Conservation (phyloP, 148 eudicot genomes). For the Fagopyrum tataricum region DNA sequence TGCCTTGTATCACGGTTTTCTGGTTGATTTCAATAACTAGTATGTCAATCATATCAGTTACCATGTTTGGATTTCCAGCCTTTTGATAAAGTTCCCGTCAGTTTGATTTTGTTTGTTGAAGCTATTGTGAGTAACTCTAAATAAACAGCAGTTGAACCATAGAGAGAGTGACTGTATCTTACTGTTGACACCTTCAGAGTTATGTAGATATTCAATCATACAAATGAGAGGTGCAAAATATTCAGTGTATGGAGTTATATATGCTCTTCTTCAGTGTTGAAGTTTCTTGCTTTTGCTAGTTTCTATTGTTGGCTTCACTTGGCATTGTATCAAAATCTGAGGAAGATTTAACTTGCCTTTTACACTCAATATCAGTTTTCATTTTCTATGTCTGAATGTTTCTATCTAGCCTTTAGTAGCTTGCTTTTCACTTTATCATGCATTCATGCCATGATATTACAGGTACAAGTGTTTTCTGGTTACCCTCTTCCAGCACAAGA, state of each 20-base stretch:
- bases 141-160: background rate
- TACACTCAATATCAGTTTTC: background rate
- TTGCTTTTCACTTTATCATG: constrained; percentile 7
- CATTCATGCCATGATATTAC: constrained; percentile 17
- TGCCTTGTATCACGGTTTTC: background rate
- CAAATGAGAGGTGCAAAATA: background rate
- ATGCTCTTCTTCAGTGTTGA: background rate
- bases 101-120: constrained; percentile 1
- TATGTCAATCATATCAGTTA: background rate
- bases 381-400: background rate
- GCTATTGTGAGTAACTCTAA: background rate
- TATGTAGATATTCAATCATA: background rate
- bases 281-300: background rate
- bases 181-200: background rate
- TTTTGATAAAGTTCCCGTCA: background rate
- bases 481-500: constrained; percentile 40
- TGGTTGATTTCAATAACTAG: background rate
- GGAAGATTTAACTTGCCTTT: background rate
- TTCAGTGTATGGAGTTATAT: background rate
- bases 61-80: background rate
- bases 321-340: background rate
- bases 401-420: background rate
- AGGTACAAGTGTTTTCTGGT: constrained; percentile 33
- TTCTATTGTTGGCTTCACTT: background rate
- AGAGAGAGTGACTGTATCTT: background rate